These are phyloP conservation scores for Trypanosoma theileri DNA, from an alignment of 208 protist species.

Conservation along the genomic window DNA sequence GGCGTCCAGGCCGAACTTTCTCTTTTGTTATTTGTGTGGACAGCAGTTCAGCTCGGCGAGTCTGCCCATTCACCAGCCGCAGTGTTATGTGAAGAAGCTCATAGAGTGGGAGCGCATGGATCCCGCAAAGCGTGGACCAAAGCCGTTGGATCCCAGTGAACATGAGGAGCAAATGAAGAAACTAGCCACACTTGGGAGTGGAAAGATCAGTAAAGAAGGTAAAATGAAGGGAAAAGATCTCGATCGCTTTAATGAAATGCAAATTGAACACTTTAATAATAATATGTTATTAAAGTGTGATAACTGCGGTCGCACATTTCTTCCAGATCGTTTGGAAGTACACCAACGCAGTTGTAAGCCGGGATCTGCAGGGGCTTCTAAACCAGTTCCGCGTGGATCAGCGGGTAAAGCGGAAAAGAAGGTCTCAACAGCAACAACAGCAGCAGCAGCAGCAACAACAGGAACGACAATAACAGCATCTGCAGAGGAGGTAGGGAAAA, in stretches of 20 bases:
- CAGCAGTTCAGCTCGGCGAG: conserved; percentile 84
- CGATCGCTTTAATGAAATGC: conserved; percentile 78
- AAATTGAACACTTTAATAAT: conserved; percentile 77
- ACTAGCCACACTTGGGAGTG: conserved; percentile 8
- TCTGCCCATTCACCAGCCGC: conserved; percentile 89
- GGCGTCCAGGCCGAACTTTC: conserved; percentile 63
- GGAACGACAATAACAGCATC: background rate
- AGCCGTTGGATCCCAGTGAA: conserved; percentile 57
- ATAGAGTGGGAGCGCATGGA: conserved; percentile 88
- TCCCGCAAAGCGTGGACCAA: conserved; percentile 63
- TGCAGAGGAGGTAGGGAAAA: too few species aligned
- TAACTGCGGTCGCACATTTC: conserved; percentile 90
- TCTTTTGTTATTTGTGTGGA: conserved; percentile 90
- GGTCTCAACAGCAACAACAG: background rate
- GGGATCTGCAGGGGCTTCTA: conserved; percentile 36
- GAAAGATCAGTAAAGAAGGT: conserved; percentile 1
- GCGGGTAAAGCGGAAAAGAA: background rate
- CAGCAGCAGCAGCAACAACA: background rate
- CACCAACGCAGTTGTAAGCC: conserved; percentile 89
- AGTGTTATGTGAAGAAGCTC: conserved; percentile 91
- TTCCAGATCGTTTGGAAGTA: conserved; percentile 87
- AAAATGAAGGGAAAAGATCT: conserved; percentile 33
- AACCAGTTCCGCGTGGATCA: conserved; percentile 26
- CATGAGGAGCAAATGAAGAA: conserved; percentile 61
- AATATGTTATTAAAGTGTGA: conserved; percentile 72